Conservation (phyloP, 202 grass and related monocot species). For the Panicum hallii region DNA sequence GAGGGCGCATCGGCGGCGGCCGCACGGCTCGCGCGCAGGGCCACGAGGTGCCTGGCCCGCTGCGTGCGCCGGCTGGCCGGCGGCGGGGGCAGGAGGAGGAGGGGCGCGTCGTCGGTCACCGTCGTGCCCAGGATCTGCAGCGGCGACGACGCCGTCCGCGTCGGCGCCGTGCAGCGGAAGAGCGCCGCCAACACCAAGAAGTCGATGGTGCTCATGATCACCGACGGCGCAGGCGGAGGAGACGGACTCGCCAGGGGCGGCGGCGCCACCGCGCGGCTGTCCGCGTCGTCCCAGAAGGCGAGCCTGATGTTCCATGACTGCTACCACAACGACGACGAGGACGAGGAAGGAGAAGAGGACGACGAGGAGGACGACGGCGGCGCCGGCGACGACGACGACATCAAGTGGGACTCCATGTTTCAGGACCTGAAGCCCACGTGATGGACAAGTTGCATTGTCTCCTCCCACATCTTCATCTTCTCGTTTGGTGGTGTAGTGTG, state of each 20-base stretch:
- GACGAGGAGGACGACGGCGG: background rate
- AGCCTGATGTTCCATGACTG: constrained; percentile 60
- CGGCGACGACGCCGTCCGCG: constrained; percentile 24
- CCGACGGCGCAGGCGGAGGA: constrained; percentile 35
- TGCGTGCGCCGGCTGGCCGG: constrained; percentile 47
- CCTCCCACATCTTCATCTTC: background rate
- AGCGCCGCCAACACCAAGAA: constrained; percentile 40
- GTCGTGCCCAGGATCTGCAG: constrained; percentile 52
- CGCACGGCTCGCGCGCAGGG: constrained; percentile 36
- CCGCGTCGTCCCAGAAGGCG: constrained; percentile 48
- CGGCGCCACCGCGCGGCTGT: background rate
- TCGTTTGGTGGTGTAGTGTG: background rate
- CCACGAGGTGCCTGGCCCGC: constrained; percentile 46
- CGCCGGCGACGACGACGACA: constrained; percentile 18
- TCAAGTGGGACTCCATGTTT: constrained; percentile 77
- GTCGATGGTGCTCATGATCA: constrained; percentile 69
- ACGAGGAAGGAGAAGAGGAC: background rate
- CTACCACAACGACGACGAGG: constrained; percentile 22
- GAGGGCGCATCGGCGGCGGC: background rate
- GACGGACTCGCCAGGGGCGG: background rate
- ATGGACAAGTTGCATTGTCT: background rate
- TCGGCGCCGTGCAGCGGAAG: constrained; percentile 44
- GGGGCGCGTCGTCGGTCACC: constrained; percentile 34
- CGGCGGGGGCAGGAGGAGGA: background rate
- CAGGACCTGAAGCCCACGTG: constrained; percentile 71